Conservation (phyloP, 78 protist species). For the Dictyostelium brefeldianum region DNA sequence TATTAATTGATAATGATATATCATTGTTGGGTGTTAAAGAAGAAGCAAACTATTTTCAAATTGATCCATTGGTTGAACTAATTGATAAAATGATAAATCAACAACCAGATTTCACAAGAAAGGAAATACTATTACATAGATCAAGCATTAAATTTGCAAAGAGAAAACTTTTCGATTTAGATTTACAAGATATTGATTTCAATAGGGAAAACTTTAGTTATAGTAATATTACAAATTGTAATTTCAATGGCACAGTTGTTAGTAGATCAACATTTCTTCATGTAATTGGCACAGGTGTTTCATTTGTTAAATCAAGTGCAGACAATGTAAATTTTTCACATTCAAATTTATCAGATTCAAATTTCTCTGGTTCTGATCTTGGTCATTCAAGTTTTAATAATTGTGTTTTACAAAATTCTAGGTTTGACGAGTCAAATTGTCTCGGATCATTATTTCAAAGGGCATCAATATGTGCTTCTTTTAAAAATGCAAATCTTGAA, state of each 20-base stretch:
- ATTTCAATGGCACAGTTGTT: conserved; percentile 13
- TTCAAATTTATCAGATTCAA: background rate
- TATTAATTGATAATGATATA: conserved; percentile 48
- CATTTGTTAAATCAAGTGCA: background rate
- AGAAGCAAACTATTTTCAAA: conserved; percentile 70
- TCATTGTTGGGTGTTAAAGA: conserved; percentile 61
- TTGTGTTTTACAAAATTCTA: conserved; percentile 1
- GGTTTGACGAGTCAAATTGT: conserved; percentile 21
- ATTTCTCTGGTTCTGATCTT: background rate
- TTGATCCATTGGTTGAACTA: conserved; percentile 12
- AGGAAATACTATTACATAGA: conserved; percentile 36
- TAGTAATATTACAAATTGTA: conserved; percentile 10
- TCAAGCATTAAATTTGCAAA: conserved; percentile 2
- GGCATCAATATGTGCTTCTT: conserved; percentile 21
- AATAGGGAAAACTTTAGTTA: conserved; percentile 32
- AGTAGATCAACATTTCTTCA: conserved; percentile 33
- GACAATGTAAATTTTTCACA: conserved; percentile 35
- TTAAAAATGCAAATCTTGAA: conserved; percentile 34
- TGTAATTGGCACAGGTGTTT: background rate
- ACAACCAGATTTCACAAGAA: conserved; percentile 40
- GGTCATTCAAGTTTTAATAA: conserved; percentile 56
- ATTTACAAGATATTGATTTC: conserved; percentile 50
- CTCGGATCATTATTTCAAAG: conserved; percentile 58
- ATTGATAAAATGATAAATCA: background rate
- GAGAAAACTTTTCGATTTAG: conserved; percentile 25